Evolutionary conservation across 768 basidiomycete species (phyloP).

Genomic region (Suillus occidentalis): DNA sequence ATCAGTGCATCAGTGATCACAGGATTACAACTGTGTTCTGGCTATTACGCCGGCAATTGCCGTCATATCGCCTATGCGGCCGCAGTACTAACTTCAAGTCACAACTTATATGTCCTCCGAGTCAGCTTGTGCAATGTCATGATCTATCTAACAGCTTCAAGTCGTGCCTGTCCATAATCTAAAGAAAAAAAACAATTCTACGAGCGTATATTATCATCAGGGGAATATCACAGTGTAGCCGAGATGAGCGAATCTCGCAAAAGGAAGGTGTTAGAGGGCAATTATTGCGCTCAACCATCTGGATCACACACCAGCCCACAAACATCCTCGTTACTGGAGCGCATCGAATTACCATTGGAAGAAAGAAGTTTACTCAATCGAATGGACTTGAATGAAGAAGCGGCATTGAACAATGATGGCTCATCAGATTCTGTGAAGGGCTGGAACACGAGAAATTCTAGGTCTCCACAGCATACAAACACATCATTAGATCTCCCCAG

Average conservation of each 20-base stretch:
- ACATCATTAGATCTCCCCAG: constrained; percentile 3
- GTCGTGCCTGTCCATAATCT: not conserved
- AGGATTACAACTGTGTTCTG: no score
- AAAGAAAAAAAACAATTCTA: not conserved
- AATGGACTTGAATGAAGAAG: not conserved
- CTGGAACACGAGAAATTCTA: not conserved
- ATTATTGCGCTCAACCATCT: not conserved
- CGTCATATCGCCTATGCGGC: not conserved
- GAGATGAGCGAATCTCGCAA: not conserved
- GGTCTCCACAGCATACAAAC: constrained; percentile 8
- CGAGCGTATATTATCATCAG: not conserved
- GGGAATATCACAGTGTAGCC: not conserved
- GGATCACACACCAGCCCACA: not conserved
- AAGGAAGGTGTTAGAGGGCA: not conserved
- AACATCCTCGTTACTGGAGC: not conserved
- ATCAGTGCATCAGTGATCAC: no score
- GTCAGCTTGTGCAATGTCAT: not conserved
- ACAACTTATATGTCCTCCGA: not conserved
- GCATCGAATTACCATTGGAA: not conserved
- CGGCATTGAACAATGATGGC: not conserved
- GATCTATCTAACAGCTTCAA: not conserved
- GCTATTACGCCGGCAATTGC: not conserved
- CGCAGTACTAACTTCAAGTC: not conserved
- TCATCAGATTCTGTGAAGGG: not conserved
- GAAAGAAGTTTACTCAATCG: not conserved